Percentiles rank a stretch among this genome's conserved stretches.
Conservation (phyloP, 176 grass and related monocot genomes). For the Lolium multiflorum region DNA sequence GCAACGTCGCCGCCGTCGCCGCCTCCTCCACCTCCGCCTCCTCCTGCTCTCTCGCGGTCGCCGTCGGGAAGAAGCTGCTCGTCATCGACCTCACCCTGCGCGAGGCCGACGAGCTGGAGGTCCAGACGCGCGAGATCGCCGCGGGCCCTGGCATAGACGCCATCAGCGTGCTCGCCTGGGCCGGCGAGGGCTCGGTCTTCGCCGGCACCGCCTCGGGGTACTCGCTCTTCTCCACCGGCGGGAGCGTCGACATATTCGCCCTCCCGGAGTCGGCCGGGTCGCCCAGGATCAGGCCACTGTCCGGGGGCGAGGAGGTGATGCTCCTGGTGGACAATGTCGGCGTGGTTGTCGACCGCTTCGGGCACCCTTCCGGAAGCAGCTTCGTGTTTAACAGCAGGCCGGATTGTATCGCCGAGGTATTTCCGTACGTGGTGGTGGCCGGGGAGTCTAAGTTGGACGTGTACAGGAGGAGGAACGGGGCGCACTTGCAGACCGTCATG, state of each 20-base stretch:
- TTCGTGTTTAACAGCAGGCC: slow-evolving; percentile 78
- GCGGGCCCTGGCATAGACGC: slow-evolving; percentile 52
- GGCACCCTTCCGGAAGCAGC: slow-evolving; percentile 77
- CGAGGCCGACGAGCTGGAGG: slow-evolving; percentile 61
- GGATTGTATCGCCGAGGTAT: slow-evolving; percentile 66
- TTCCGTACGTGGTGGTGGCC: slow-evolving; percentile 71
- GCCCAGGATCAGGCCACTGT: slow-evolving; percentile 75
- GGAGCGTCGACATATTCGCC: slow-evolving; percentile 58
- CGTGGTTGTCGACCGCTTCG: slow-evolving; percentile 57
- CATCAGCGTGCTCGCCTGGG: slow-evolving; percentile 75
- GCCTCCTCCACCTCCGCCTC: slow-evolving; percentile 37
- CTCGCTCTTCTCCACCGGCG: slow-evolving; percentile 50
- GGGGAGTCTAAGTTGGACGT: slow-evolving; percentile 72
- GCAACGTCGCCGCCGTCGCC: slow-evolving; percentile 61
- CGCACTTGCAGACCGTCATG: slow-evolving; percentile 61
- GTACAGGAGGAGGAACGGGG: slow-evolving; percentile 77
- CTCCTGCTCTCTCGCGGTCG: slow-evolving; percentile 55
- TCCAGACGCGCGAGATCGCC: slow-evolving; percentile 69
- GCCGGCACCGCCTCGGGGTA: slow-evolving; percentile 67
- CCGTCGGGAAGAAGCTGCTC: slow-evolving; percentile 70
- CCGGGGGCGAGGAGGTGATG: slow-evolving; percentile 63
- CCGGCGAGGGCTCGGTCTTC: slow-evolving; percentile 64
- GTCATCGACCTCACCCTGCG: slow-evolving; percentile 60
- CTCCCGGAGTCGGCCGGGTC: slow-evolving; percentile 70
- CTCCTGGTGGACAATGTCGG: slow-evolving; percentile 91